Evolutionary conservation across 805 yeast genomes (phyloP).

Genomic region (Candida koratica): DNA sequence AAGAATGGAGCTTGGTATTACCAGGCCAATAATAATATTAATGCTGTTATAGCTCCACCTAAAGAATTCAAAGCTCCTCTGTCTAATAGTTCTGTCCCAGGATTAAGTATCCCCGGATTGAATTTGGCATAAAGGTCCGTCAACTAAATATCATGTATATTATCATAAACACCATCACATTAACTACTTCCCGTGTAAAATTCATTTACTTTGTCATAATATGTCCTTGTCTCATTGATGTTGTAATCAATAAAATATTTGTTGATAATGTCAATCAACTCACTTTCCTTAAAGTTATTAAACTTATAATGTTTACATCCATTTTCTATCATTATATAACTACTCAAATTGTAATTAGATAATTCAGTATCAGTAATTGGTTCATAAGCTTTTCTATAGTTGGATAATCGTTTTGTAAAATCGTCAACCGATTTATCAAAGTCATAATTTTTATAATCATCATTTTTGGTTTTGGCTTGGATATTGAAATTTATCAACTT

Average conservation of each 20-base stretch:
- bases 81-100: conserved; percentile 3
- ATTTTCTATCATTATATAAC: conserved; percentile 25
- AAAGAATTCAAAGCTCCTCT: conserved; percentile 7
- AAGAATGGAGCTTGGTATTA: conserved; percentile 47
- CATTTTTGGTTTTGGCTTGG: conserved; percentile 58
- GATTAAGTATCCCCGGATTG: conserved; percentile 24
- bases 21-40: conserved; percentile 42
- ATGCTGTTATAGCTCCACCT: conserved; percentile 35
- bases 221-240: conserved; percentile 21
- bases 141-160: neutral
- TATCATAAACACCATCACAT: conserved; percentile 2
- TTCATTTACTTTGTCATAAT: conserved; percentile 24
- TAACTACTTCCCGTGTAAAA: conserved; percentile 14
- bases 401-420: conserved; percentile 53
- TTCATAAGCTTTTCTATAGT: conserved; percentile 42
- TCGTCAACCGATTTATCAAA: conserved; percentile 53
- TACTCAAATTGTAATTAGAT: conserved; percentile 16
- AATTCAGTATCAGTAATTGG: conserved; percentile 27
- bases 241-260: conserved; percentile 17
- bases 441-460: conserved; percentile 54
- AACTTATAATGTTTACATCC: conserved; percentile 22
- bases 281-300: conserved; percentile 10
- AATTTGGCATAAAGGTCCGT: conserved; percentile 14
- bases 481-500: conserved; percentile 56
- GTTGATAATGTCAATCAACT: conserved; percentile 10